Percentiles rank a stretch among this genome's conserved stretches.
These are phyloP conservation scores for Candolleomyces aberdarensis DNA, from an alignment of 768 basidiomycete species.

Conservation along the genomic window DNA sequence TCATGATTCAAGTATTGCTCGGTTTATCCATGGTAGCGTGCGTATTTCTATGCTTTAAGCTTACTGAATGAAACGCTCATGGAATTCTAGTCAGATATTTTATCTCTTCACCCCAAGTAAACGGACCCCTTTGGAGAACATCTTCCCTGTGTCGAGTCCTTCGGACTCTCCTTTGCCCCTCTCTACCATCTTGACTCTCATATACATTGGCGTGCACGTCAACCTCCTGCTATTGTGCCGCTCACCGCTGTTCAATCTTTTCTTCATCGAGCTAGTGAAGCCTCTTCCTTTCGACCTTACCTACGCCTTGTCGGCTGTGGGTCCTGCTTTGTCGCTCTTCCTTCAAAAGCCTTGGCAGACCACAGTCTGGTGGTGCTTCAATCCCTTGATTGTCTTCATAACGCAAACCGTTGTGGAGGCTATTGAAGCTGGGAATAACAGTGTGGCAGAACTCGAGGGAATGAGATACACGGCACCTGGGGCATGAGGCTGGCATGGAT, in stretches of 20 bases:
- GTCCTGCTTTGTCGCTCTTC: slow-evolving; percentile 48
- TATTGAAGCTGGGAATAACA: slow-evolving; percentile 42
- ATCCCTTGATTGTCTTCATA: slow-evolving; percentile 39
- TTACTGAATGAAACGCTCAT: slow-evolving; percentile 10
- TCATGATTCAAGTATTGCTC: slow-evolving; percentile 39
- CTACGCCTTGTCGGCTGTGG: slow-evolving; percentile 38
- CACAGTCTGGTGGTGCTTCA: slow-evolving; percentile 50
- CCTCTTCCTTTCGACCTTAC: slow-evolving; percentile 31
- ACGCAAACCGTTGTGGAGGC: slow-evolving; percentile 44
- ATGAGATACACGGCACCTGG: slow-evolving; percentile 55
- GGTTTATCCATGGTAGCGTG: slow-evolving; percentile 31
- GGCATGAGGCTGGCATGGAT: slow-evolving; percentile 31
- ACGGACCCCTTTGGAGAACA: slow-evolving; percentile 43
- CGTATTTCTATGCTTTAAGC: slow-evolving; percentile 38
- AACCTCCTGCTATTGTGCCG: slow-evolving; percentile 42
- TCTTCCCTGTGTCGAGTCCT: slow-evolving; percentile 32
- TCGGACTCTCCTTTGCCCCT: slow-evolving; percentile 37
- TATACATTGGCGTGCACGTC: slow-evolving; percentile 49
- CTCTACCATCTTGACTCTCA: slow-evolving; percentile 40
- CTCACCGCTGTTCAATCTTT: slow-evolving; percentile 7
- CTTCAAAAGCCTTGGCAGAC: slow-evolving; percentile 50
- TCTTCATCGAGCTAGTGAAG: slow-evolving; percentile 25
- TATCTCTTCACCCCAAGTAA: slow-evolving; percentile 40
- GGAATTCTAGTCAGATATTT: slow-evolving; percentile 40
- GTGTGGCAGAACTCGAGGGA: slow-evolving; percentile 47